phyloP scores from a whole-genome alignment of 2,329 filamentous ascomycete genomes.

The Pestalotiopsis sp. region DNA sequence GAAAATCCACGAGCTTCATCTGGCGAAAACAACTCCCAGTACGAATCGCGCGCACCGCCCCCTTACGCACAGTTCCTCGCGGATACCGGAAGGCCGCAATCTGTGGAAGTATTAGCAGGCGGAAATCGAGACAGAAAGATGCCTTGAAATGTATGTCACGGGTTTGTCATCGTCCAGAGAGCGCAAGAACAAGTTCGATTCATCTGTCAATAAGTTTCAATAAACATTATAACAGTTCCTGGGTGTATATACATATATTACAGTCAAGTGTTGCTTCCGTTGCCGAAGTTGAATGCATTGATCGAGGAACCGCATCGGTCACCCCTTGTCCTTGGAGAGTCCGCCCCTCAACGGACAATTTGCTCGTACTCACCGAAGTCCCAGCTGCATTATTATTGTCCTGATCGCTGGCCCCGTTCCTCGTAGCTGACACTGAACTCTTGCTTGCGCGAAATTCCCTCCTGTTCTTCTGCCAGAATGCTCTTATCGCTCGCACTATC shows the following conservation, averaged over 20 bases:
- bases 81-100: too few relatives aligned
- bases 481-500: slow-evolving; percentile 3
- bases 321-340: background rate
- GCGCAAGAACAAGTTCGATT: too few relatives aligned
- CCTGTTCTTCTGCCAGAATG: background rate
- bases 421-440: slow-evolving; percentile 7
- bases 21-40: too few relatives aligned
- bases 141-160: too few relatives aligned
- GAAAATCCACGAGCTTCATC: too few relatives aligned
- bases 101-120: too few relatives aligned
- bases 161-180: too few relatives aligned
- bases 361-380: background rate
- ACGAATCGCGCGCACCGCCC: too few relatives aligned
- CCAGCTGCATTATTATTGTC: background rate
- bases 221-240: background rate
- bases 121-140: too few relatives aligned
- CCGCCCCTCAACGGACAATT: background rate
- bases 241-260: background rate
- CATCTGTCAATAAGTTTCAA: background rate
- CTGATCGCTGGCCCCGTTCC: background rate
- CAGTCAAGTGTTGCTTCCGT: background rate
- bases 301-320: background rate
- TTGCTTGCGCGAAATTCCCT: slow-evolving; percentile 3
- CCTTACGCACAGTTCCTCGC: too few relatives aligned
- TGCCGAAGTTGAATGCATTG: background rate